These are phyloP conservation scores for Sextonia rubra DNA, from an alignment of 164 flowering plant species.

Conservation along the genomic window DNA sequence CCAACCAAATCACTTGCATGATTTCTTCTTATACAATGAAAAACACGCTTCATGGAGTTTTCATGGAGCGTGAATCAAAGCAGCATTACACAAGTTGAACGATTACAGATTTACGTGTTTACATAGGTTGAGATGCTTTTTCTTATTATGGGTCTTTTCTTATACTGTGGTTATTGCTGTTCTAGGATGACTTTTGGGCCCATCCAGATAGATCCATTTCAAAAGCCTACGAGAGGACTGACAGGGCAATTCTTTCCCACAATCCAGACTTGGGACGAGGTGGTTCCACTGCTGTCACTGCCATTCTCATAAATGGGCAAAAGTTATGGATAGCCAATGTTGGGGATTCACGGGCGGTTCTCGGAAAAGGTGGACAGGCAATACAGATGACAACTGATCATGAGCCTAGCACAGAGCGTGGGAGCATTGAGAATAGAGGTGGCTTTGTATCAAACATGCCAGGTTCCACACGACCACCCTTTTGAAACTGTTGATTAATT, in stretches of 20 bases:
- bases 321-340: constrained; percentile 83
- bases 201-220: constrained; percentile 53
- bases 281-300: constrained; percentile 89
- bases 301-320: constrained; percentile 55
- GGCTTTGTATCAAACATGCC: constrained; percentile 92
- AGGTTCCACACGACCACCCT: constrained; percentile 37
- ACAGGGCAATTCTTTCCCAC: constrained; percentile 69
- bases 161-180: constrained; percentile 1
- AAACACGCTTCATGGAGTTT: no score
- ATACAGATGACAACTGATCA: constrained; percentile 68
- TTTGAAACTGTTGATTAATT: background rate
- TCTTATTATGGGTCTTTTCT: background rate
- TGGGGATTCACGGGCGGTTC: constrained; percentile 85
- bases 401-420: constrained; percentile 78
- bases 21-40: no score
- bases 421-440: constrained; percentile 69
- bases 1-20: background rate
- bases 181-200: constrained; percentile 75
- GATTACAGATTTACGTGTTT: background rate
- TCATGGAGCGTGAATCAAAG: no score
- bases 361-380: constrained; percentile 58
- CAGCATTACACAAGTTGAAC: background rate
- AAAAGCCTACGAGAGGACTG: constrained; percentile 78
- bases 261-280: constrained; percentile 77
- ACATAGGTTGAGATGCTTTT: background rate